Percentiles rank a stretch among this genome's conserved stretches.
Conservation (phyloP, 805 yeast species). For the Candida dajiaensis region DNA sequence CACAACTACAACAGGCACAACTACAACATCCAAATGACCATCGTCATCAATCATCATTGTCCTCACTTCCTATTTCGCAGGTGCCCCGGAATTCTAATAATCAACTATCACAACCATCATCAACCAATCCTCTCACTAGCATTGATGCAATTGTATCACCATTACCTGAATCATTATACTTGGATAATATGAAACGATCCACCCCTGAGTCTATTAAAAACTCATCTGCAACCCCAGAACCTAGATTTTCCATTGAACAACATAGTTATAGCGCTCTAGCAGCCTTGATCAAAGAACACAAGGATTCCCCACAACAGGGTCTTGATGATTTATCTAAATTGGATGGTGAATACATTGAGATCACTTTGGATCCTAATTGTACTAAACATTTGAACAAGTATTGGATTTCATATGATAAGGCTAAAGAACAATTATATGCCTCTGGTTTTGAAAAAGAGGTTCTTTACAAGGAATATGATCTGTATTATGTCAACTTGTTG, state of each 20-base stretch:
- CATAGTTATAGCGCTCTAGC: conserved; percentile 12
- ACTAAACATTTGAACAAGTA: conserved; percentile 14
- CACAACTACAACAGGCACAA: neutral
- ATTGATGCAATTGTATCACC: neutral
- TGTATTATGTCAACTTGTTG: conserved; percentile 11
- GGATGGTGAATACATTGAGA: conserved; percentile 18
- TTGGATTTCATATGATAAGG: conserved; percentile 14
- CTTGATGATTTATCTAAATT: conserved; percentile 14
- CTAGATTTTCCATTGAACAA: conserved; percentile 14
- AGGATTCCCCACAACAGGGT: conserved; percentile 12
- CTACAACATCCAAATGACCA: neutral
- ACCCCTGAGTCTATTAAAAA: neutral
- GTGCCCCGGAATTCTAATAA: neutral
- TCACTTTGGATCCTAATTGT: conserved; percentile 21
- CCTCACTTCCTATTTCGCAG: neutral
- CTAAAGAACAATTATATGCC: conserved; percentile 6
- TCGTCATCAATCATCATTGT: neutral
- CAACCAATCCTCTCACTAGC: neutral
- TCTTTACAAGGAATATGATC: conserved; percentile 19
- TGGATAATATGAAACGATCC: neutral
- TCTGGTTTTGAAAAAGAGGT: conserved; percentile 16
- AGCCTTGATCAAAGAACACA: conserved; percentile 13
- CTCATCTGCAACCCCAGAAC: conserved; percentile 1
- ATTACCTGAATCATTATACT: neutral
- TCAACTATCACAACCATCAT: neutral